Conservation (phyloP, 164 flowering plant genomes). For the Aristolochia californica region DNA sequence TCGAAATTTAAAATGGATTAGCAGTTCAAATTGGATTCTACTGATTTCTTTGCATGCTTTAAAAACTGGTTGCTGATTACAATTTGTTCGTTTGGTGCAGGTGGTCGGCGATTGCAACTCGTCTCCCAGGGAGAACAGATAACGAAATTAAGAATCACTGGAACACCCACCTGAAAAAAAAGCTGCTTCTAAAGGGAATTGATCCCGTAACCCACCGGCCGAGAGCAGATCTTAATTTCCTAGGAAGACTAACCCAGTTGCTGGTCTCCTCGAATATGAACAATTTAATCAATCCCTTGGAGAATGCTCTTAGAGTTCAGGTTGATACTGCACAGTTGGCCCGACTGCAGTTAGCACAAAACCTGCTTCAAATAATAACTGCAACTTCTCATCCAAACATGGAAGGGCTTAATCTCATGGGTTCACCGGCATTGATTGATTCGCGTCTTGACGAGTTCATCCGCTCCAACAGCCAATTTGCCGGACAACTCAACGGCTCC, state of each 20-base stretch:
- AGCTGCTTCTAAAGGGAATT: slow-evolving; percentile 50
- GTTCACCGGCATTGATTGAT: slow-evolving; percentile 3
- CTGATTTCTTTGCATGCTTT: neutral
- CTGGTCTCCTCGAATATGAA: slow-evolving; percentile 18
- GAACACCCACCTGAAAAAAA: slow-evolving; percentile 66
- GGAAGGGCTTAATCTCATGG: slow-evolving; percentile 10
- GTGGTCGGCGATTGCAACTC: slow-evolving; percentile 70
- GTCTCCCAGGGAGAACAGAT: slow-evolving; percentile 62
- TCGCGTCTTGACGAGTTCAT: neutral
- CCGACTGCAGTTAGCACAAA: slow-evolving; percentile 32
- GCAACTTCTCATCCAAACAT: slow-evolving; percentile 13
- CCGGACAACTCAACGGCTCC: slow-evolving; percentile 5
- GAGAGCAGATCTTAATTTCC: slow-evolving; percentile 36
- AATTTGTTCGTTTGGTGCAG: slow-evolving; percentile 13
- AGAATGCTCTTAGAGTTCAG: slow-evolving; percentile 34
- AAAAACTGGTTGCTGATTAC: neutral
- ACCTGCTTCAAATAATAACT: slow-evolving; percentile 28
- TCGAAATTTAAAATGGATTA: neutral
- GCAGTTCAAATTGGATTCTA: neutral
- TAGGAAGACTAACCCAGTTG: slow-evolving; percentile 30
- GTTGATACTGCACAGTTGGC: slow-evolving; percentile 38
- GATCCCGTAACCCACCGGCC: slow-evolving; percentile 64
- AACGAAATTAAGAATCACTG: slow-evolving; percentile 66
- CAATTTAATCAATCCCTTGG: slow-evolving; percentile 26
- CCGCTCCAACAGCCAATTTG: neutral